A percentile compares a stretch with the other conserved stretches of the same genome.
Conservation (phyloP, 2,329 filamentous ascomycete genomes). For the Claviceps citrina region DNA sequence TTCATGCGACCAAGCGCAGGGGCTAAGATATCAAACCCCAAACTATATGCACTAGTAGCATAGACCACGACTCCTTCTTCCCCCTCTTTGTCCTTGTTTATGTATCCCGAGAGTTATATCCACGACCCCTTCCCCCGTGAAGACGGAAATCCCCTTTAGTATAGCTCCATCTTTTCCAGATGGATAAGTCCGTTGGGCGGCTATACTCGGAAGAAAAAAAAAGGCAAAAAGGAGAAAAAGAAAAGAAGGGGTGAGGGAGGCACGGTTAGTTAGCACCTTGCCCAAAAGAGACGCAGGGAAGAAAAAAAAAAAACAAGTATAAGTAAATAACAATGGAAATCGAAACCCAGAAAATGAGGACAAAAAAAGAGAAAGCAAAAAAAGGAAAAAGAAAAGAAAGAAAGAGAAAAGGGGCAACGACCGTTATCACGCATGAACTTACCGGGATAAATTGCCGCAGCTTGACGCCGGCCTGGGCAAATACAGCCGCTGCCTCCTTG, state of each 20-base stretch:
- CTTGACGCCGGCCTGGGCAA: constrained; percentile 67
- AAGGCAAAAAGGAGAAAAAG: neutral
- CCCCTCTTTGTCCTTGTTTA: neutral
- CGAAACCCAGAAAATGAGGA: neutral
- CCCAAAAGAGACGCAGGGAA: neutral
- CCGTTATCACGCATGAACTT: constrained; percentile 21
- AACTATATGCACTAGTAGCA: too few species aligned
- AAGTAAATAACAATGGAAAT: too few species aligned
- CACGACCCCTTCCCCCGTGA: too few species aligned
- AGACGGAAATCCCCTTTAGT: constrained; percentile 6
- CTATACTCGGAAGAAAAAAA: constrained; percentile 20
- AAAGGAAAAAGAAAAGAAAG: neutral
- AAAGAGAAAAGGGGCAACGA: neutral
- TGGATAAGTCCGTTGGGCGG: constrained; percentile 50
- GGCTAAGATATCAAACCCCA: neutral
- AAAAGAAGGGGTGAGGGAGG: neutral
- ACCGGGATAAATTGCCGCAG: constrained; percentile 80
- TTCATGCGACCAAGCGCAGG: neutral
- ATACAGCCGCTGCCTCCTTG: constrained; percentile 62
- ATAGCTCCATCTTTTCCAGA: constrained; percentile 36
- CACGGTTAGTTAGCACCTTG: neutral
- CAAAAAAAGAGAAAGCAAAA: neutral
- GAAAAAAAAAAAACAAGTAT: neutral
- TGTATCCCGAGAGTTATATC: neutral
- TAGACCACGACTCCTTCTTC: neutral